Evolutionary conservation across 345 rosid species (phyloP), one percentile per base, ranked within the genome.

Genomic region (Pistacia vera): DNA sequence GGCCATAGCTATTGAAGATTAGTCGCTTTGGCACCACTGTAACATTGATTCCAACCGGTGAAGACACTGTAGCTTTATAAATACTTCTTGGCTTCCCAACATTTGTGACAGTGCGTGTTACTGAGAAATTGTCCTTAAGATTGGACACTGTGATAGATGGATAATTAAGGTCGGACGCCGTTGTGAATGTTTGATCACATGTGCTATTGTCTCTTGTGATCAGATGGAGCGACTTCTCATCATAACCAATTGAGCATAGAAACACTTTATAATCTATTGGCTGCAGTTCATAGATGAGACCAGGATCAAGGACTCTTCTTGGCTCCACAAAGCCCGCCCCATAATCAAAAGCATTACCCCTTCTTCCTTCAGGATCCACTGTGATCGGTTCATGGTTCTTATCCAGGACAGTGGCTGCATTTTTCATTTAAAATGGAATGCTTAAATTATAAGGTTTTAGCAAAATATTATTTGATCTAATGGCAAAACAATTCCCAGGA

Each of bases 291-390:
- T 88, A 88, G 76, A 86, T 17, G 36, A 88, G 89, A 48, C 89
- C 91, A 4, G 91, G 91, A 64, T 69, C 75, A 30, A 86, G 88
- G 68, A 76, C 89, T 46, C 75, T 80, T 54, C 79, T 79, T 12
- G 91, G 91, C 33, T 83, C 68, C 22, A 81, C 80, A 60, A 88
- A 88, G 56, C 91, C 91, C 35, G 91, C 81, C 38, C 91, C 91
- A 41, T 82, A 86, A 69, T 88, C 91, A 81, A 88, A 82, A 8
- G 91, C 76, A 63, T 76, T 82, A 52, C 83, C 90, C 77, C 83
- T 82, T 73, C 80, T 77, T 80, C 90, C 88, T 66, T 79, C 48
- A n/a, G 90, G 90, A 73, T 83, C 88, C 17, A 55, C 77, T 6
- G 79, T 87, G 72, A 87, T 87, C 71, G 81, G 84, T 69, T 60